phyloP scores from a whole-genome alignment of 2,329 filamentous ascomycete genomes.

The Microcera coccophila region DNA sequence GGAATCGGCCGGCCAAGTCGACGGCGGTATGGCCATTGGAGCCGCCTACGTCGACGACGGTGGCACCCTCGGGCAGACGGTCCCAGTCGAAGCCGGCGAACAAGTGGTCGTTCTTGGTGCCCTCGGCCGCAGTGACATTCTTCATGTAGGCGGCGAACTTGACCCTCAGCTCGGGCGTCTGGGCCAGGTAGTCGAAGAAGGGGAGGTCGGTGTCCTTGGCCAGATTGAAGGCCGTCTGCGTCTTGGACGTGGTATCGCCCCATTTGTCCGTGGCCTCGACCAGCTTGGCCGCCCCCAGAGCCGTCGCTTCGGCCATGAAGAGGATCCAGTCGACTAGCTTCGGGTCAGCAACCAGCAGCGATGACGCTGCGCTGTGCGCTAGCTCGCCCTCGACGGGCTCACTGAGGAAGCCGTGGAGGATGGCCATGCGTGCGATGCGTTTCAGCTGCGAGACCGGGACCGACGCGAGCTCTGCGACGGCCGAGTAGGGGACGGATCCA shows the following conservation, averaged over 20 bases:
- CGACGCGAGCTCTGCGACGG: no score
- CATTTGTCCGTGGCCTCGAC: slow-evolving; percentile 26
- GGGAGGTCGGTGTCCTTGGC: slow-evolving; percentile 24
- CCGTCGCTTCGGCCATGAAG: slow-evolving; percentile 28
- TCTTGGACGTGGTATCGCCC: slow-evolving; percentile 20
- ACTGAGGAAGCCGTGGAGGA: slow-evolving; percentile 32
- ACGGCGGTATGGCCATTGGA: slow-evolving; percentile 8
- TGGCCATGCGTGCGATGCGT: slow-evolving; percentile 38
- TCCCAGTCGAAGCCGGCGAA: slow-evolving; percentile 38
- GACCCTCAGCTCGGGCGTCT: slow-evolving; percentile 16
- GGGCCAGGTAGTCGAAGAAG: slow-evolving; percentile 32
- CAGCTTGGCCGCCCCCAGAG: slow-evolving; percentile 21
- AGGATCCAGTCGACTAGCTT: slow-evolving; percentile 29
- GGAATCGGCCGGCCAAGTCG: slow-evolving; percentile 28
- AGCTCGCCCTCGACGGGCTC: slow-evolving; percentile 29
- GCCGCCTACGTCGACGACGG: slow-evolving; percentile 9
- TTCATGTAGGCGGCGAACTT: slow-evolving; percentile 33
- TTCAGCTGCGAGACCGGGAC: no score
- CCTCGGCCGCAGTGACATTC: slow-evolving; percentile 27
- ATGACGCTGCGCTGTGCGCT: slow-evolving; percentile 33
- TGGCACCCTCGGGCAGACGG: background rate
- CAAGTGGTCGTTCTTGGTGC: slow-evolving; percentile 27
- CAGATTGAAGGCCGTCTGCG: slow-evolving; percentile 29
- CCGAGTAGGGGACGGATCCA: no score
- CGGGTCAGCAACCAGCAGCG: slow-evolving; percentile 22